Evolutionary conservation across 2,329 filamentous ascomycete genomes (phyloP), one percentile per base, ranked within the genome.

Genomic region (Venturia carpophila): DNA sequence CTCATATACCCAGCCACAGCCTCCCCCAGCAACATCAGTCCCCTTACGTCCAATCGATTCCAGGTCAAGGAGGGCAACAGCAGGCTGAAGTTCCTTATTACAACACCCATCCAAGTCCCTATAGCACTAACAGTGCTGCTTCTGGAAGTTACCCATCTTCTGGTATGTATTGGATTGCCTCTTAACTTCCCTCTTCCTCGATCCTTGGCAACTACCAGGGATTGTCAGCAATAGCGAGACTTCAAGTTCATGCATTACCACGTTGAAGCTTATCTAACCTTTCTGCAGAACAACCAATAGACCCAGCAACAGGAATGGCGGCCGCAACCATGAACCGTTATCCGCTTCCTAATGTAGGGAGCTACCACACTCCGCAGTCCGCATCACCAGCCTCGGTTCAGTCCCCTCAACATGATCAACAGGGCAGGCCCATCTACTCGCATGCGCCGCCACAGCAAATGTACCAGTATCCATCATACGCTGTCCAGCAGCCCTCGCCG

Each of bases 321-420:
- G 81, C 84, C 70, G 82, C 85, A 70, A 84, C 84, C 69, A 87
- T 88, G 82, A 85, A 85, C 74, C 77, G 83, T 68, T 96, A 95
- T 75, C 92, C 92, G 70, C 91, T 64, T 43, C 64, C 64, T 10
- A 56, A 56, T 19, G 55, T 65, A 9, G 55, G 91, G 67, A 96
- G 96, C 74, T 97, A 97, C 75, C 91, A 97, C 76, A 95, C 92
- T 21, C 92, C 92, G 65, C 92, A 97, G 79, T 96, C 92, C 65
- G 96, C 93, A 77, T 96, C 93, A 65, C 93, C 93, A 61, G 91
- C 91, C 47, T 96, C 92, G 62, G 92, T 97, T 71, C 90, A 92
- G 68, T 97, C 93, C 42, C 88, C 91, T 27, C 91, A 92, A 66
- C 92, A 96, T 77, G 93, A 97, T 73, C 91, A 93, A 73, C 91